These are phyloP conservation scores for Irpex lacteus DNA, from an alignment of 1,284 basidiomycete genomes.

Conservation along the genomic window DNA sequence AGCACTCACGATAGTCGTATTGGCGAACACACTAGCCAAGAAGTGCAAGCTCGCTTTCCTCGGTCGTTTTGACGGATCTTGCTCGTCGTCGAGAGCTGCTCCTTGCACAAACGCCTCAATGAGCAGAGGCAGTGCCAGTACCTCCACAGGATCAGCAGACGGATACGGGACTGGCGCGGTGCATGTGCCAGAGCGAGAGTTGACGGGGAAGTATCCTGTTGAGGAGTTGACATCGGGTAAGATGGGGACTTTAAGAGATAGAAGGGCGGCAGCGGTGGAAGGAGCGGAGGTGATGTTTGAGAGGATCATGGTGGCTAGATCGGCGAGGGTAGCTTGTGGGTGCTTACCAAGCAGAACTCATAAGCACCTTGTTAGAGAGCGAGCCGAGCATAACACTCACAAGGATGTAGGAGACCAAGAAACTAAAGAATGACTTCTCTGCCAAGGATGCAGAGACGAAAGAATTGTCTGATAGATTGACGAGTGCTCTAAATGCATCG, in stretches of 20 bases:
- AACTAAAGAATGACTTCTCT: slow-evolving; percentile 76
- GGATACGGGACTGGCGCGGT: slow-evolving; percentile 64
- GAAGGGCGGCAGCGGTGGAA: slow-evolving; percentile 62
- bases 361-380: not conserved
- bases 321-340: slow-evolving; percentile 85
- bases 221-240: slow-evolving; percentile 45
- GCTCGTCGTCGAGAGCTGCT: slow-evolving; percentile 48
- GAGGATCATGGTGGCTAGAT: slow-evolving; percentile 94
- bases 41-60: slow-evolving; percentile 85
- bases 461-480: slow-evolving; percentile 91
- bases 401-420: slow-evolving; percentile 89
- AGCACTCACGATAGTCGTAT: slow-evolving; percentile 71
- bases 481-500: slow-evolving; percentile 90
- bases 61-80: slow-evolving; percentile 44
- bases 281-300: slow-evolving; percentile 91
- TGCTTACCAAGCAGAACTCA: slow-evolving; percentile 51
- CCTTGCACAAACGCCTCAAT: slow-evolving; percentile 85
- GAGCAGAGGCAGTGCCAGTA: slow-evolving; percentile 72
- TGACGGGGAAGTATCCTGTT: slow-evolving; percentile 61
- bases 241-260: slow-evolving; percentile 68
- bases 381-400: slow-evolving; percentile 47
- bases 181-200: slow-evolving; percentile 74
- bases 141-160: slow-evolving; percentile 48
- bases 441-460: slow-evolving; percentile 69
- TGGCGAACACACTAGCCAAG: slow-evolving; percentile 89